Base-by-base conservation (phyloP, 2,329 filamentous ascomycete genomes). In the Pseudocercospora pini-densiflorae region DNA sequence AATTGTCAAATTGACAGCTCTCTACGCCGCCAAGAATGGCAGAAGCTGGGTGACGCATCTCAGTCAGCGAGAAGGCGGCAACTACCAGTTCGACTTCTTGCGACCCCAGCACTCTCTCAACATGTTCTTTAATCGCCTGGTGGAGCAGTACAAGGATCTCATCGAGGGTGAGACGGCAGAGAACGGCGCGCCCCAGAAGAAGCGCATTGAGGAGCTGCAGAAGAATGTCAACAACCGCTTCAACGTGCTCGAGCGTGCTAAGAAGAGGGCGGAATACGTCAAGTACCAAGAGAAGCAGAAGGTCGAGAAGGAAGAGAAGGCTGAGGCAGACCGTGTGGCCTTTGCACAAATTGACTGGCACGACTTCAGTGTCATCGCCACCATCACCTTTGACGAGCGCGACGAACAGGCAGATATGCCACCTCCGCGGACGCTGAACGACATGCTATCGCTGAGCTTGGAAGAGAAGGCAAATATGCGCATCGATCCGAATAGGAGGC, bases 281-380 rank as follows among this genome's bases (percentile, higher is more conserved):
- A 93, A 92, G 78, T 92, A 89, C 76, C 91, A 95, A 75, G 92
- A 95, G 72, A 83, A 89, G 62, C 92, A 97, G 81, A 94, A 94
- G 78, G 88, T 90, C 73, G 92, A 94, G 83, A 93, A 94, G 76
- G 93, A 97, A 75, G 93, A 96, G 75, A 89, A 94, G 69, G 91
- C 90, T 47, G 92, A 96, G 76, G 89, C 93, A 75, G 92, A 97
- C 78, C 89, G 90, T 74, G 77, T 89, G 59, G 86, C 86, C 61
- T 91, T 95, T 79, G 91, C 91, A 0, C 91, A 95, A 73, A 95
- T 99, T 69, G 95, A 99, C 79, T 99, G 95, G 95, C 92, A 97
- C 76, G 94, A 98, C 77, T 99, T 99, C 74, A 90, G 94, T 36
- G 91, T 99, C 21, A 93, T 97, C 53, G 95, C 97, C 80, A 97